phyloP scores from a whole-genome alignment of 768 basidiomycete genomes.

The Rhizopogon vesiculosus region DNA sequence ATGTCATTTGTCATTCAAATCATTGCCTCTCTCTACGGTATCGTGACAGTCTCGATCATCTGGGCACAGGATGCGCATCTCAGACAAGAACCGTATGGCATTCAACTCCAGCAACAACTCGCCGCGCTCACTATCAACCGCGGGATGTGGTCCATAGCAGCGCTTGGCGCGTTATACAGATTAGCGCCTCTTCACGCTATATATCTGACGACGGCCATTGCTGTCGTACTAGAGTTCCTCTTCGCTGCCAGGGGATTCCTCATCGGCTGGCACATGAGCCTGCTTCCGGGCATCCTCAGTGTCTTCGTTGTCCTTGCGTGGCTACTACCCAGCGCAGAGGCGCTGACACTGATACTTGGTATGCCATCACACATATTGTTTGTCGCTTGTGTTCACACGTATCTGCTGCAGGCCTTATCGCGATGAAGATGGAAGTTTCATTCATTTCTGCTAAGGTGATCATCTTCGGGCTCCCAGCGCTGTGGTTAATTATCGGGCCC shows the following conservation, averaged over 20 bases:
- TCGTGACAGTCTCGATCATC: background rate
- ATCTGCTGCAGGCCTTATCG: background rate
- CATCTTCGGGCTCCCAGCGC: background rate
- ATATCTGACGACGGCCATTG: background rate
- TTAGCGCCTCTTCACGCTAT: background rate
- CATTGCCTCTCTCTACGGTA: background rate
- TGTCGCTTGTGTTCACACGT: background rate
- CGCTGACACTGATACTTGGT: background rate
- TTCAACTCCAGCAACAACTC: background rate
- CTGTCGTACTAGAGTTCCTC: background rate
- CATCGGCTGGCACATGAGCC: background rate
- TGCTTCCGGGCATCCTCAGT: background rate
- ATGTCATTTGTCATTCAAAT: background rate
- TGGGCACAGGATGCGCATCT: background rate
- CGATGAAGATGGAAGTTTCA: constrained; percentile 1
- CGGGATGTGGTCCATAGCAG: background rate
- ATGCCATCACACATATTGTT: background rate
- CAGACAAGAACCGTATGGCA: background rate
- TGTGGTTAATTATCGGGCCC: background rate
- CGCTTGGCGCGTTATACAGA: background rate
- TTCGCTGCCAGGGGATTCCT: background rate
- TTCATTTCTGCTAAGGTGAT: constrained; percentile 1
- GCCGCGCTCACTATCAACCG: constrained; percentile 2
- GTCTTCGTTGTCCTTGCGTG: background rate
- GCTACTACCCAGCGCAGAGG: background rate